Percentiles rank a stretch among this genome's conserved stretches.
Evolutionary conservation across 306 rosid genomes (phyloP).

Genomic region (Lathyrus sativus): DNA sequence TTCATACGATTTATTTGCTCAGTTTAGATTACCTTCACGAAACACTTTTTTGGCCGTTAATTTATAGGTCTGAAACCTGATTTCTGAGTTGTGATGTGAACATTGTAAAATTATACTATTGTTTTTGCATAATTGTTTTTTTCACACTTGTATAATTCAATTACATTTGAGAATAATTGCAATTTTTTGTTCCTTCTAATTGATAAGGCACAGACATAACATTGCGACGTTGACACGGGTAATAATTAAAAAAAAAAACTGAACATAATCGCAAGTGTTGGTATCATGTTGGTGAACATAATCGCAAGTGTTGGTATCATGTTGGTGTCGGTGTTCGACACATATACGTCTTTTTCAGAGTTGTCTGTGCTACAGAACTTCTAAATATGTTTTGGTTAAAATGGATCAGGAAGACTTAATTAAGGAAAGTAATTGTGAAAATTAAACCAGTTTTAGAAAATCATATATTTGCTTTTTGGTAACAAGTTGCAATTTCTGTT

Average conservation of each 20-base stretch:
- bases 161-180: constrained; percentile 6
- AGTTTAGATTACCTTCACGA: neutral
- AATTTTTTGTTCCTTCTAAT: constrained; percentile 18
- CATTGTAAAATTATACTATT: constrained; percentile 16
- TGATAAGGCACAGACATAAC: too few species aligned
- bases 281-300: too few species aligned
- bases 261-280: too few species aligned
- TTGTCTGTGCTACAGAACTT: neutral
- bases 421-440: neutral
- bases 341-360: too few species aligned
- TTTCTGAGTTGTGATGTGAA: constrained; percentile 4
- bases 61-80: neutral
- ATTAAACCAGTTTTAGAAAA: neutral
- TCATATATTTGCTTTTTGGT: neutral
- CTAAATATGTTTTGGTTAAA: neutral
- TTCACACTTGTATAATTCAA: neutral
- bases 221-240: too few species aligned
- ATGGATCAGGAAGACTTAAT: neutral
- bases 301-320: too few species aligned
- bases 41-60: neutral
- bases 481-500: neutral
- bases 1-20: neutral
- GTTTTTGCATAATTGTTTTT: neutral
- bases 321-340: too few species aligned
- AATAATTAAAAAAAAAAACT: too few species aligned